Base-by-base conservation (phyloP, 352 stramenopile genomes). In the Globisporangium carolinianum region DNA sequence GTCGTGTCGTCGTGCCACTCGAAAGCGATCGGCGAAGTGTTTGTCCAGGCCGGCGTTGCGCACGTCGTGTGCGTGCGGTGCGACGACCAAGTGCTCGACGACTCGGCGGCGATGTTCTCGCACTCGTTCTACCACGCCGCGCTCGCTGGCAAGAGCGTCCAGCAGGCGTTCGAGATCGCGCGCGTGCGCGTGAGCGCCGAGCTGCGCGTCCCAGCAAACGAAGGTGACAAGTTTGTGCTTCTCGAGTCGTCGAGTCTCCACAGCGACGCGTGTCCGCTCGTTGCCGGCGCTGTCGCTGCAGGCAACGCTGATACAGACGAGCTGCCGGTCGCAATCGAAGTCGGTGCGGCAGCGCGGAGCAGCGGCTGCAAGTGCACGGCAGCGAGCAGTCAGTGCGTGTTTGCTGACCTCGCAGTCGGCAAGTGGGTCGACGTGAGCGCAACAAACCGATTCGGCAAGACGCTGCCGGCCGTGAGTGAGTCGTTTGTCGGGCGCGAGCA, bases 1-100 rank as follows among this genome's bases (percentile, higher is more conserved):
- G 89, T 92, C 59, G 83, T 92, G 42, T 92, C 83, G 35, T 90
- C 79, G 1, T 92, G 83, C 58, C 76, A 92, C 53, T 92, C 83
- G 12, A 72, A 62, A 32, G 79, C 87, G 51, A 79, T 92, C n/a
- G 83, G 83, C 38, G 76, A 83, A 57, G 79, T 92, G 6, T 92
- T 92, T 51, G 81, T 92, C 35, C 74, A 86, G 54, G 83, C 83
- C 5, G 83, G 83, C 4, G 83, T 90, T 6, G 67, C 76, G 6
- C 80, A 92, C 58, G 83, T 92, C 45, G 83, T 92, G 24, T 92
- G 83, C 51, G 83, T 89, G 35, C 71, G 75, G n/a, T 87, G 74
- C 37, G 75, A 86, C 35, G 73, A 83, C 24, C 70, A 76, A 35
- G 60, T 92, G 24, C 66, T 92, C 4, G 83, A 92, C 57, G 83